phyloP scores from a whole-genome alignment of 1,139 yeast species.

The Meyerozyma athensensis region DNA sequence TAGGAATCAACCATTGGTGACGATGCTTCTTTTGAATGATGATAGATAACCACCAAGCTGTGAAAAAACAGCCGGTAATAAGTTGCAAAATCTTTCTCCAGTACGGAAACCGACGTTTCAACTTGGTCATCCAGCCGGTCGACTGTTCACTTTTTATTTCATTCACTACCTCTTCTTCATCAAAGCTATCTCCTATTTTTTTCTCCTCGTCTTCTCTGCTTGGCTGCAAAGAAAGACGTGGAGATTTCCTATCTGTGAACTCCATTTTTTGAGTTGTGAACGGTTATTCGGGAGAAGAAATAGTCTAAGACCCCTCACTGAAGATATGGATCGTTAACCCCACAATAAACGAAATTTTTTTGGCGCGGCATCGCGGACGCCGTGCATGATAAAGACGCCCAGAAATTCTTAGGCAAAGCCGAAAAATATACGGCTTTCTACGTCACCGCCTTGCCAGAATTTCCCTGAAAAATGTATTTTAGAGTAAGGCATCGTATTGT shows the following conservation, averaged over 20 bases:
- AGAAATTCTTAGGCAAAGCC: background rate
- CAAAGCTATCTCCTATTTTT: background rate
- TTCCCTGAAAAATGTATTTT: no score
- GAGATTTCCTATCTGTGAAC: background rate
- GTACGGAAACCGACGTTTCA: background rate
- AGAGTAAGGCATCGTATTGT: no score
- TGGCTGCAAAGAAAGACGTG: no score
- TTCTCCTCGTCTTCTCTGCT: background rate
- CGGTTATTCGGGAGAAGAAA: background rate
- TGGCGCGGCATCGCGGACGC: constrained; percentile 1
- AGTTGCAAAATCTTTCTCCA: constrained; percentile 22
- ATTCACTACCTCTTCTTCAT: background rate
- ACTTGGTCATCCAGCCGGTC: background rate
- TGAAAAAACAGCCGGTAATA: constrained; percentile 45
- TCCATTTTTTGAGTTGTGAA: background rate
- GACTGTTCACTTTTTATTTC: background rate
- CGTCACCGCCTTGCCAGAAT: no score
- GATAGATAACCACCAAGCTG: constrained; percentile 66
- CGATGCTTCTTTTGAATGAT: constrained; percentile 50
- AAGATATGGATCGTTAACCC: background rate
- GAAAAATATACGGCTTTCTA: no score
- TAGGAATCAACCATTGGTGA: constrained; percentile 60
- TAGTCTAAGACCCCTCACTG: background rate
- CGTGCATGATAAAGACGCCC: background rate
- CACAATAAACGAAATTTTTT: background rate